Evolutionary conservation across 2,329 filamentous ascomycete species (phyloP), one percentile per base, ranked within the genome.

Genomic region (Microthyrium microscopicum): DNA sequence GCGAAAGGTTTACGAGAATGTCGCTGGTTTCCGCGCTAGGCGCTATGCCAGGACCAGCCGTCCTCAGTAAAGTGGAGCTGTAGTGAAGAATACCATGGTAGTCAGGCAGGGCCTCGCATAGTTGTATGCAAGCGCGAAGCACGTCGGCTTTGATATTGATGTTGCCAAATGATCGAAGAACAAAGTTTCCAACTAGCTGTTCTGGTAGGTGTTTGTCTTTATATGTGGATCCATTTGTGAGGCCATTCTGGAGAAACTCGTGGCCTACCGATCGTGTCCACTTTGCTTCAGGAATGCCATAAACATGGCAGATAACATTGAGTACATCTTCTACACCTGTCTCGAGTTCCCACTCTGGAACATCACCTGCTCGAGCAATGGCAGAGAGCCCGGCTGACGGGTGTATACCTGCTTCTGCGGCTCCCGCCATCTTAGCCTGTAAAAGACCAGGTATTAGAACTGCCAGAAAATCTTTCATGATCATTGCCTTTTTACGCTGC

Each of bases 391-490:
- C 85, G 7, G 87, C 83, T 13, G 87, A 87, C 26, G 89, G 89
- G 55, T 95, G 87, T 22, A 98, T 82, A 3, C 87, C 89, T 47
- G 89, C 81, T 49, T 95, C 89, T n/a, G 89, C 85, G 26, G 89
- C 89, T 20, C 87, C 87, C 30, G 87, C 69, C 29, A 91, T 94
- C 25, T 89, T 71, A 12, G 89, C 89, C 54, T 94, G 83, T 4
- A 93, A 77, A 6, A 98, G 64, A 3, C 81, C 84, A 21, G 76
- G 77, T 33, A 91, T 81, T 26, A 95, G 64, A 12, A 84, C 74
- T 3, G 75, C 77, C 6, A 98, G 68, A 31, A 95, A 66, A 47
- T 94, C 84, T 44, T 81, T 76, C 45, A 93, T 68, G 1, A 94
- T 73, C 57, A 95, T 78, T 4, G 81, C 84, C 54, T 91, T 92